Percentiles rank a stretch among this genome's conserved stretches.
Conservation (phyloP, 2,329 filamentous ascomycete genomes). For the Aspergillus glaucus region DNA sequence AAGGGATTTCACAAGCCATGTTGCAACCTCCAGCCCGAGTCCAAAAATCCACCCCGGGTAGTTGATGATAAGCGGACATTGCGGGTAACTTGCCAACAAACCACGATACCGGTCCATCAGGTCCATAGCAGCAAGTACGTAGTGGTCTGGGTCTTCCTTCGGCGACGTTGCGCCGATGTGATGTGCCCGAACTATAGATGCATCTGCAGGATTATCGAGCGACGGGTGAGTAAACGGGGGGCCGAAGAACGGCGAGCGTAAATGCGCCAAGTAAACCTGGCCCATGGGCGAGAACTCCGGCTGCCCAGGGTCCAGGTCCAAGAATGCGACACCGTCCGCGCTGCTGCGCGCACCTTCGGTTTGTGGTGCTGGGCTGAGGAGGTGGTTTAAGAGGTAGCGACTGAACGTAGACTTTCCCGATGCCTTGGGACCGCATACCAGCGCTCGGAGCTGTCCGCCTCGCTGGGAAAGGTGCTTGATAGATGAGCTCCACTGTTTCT, state of each 20-base stretch:
- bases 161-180: constrained; percentile 48
- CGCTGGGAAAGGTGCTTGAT: constrained; percentile 40
- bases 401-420: constrained; percentile 57
- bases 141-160: constrained; percentile 54
- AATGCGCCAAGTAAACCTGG: constrained; percentile 51
- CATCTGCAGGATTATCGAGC: constrained; percentile 27
- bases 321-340: constrained; percentile 43
- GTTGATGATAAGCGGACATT: constrained; percentile 51
- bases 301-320: constrained; percentile 55
- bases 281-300: constrained; percentile 56
- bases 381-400: constrained; percentile 50
- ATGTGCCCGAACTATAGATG: constrained; percentile 45
- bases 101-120: constrained; percentile 45
- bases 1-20: constrained; percentile 41
- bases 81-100: constrained; percentile 34
- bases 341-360: constrained; percentile 23
- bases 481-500: constrained; percentile 38
- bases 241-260: constrained; percentile 48
- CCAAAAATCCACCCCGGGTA: constrained; percentile 52
- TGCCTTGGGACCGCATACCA: constrained; percentile 51
- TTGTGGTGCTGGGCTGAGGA: constrained; percentile 39
- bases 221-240: constrained; percentile 51
- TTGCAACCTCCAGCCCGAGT: constrained; percentile 45
- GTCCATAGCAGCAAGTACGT: constrained; percentile 47
- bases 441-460: constrained; percentile 34